Percentiles rank a stretch among this genome's conserved stretches.
Evolutionary conservation across 2,329 filamentous ascomycete genomes (phyloP).

Genomic region (Fusarium anthophilum): DNA sequence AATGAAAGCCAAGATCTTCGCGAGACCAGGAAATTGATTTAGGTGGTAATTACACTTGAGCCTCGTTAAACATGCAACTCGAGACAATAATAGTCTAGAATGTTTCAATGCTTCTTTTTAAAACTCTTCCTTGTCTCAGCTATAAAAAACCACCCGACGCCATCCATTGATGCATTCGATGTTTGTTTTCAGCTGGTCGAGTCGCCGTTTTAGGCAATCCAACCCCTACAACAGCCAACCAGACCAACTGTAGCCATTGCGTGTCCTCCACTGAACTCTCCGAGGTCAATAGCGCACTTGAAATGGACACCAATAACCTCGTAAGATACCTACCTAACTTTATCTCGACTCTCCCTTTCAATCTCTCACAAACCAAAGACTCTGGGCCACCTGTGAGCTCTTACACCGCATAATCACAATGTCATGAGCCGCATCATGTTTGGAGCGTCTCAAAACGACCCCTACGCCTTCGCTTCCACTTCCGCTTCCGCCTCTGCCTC

Average conservation of each 20-base stretch:
- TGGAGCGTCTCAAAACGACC: slow-evolving; percentile 49
- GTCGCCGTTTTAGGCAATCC: slow-evolving; percentile 26
- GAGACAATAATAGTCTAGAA: background rate
- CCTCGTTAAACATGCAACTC: background rate
- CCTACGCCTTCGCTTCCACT: slow-evolving; percentile 50
- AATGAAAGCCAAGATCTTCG: background rate
- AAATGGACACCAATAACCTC: background rate
- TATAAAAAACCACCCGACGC: background rate
- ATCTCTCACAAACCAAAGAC: slow-evolving; percentile 1
- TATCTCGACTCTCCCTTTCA: background rate
- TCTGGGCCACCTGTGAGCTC: slow-evolving; percentile 28
- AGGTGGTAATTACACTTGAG: background rate
- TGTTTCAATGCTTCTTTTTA: background rate
- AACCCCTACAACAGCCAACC: slow-evolving; percentile 2
- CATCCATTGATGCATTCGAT: background rate
- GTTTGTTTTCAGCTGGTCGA: slow-evolving; percentile 9
- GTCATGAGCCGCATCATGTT: slow-evolving; percentile 54
- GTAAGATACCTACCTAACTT: background rate
- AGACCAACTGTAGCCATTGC: slow-evolving; percentile 1
- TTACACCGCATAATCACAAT: slow-evolving; percentile 48
- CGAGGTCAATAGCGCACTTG: background rate
- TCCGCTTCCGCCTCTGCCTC: slow-evolving; percentile 49
- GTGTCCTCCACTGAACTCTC: slow-evolving; percentile 12
- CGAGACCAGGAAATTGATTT: background rate
- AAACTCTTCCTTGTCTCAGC: slow-evolving; percentile 2